Base-by-base conservation (phyloP, 129 eudicot genomes). In the Escallonia rubra region DNA sequence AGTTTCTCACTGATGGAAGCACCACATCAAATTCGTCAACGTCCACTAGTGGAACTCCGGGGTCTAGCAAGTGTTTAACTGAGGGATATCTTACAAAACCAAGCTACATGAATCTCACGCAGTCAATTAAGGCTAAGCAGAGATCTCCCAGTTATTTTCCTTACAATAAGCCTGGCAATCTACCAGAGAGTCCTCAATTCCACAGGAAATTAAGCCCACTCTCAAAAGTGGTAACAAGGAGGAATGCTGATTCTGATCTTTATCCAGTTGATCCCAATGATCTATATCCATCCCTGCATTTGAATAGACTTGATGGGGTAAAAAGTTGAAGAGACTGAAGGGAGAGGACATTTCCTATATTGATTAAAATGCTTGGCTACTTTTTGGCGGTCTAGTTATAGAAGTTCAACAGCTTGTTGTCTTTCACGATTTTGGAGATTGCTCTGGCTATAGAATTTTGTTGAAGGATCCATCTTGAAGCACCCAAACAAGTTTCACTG, bases 331-430 rank as follows among this genome's bases (percentile, higher is more conserved):
- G 53, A 47, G 60, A 57, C 46, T 65, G 68, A 71, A 63, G 48
- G 59, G 16, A 43, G 53, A 61, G 61, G 41, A 11, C 5, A 57
- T 38, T 53, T 49, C 51, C 39, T 71, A 61, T 45, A 51, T 60
- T n/a, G 71, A 61, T 45, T 66, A 59, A 58, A 50, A 34, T 6
- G 38, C 65, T 65, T 69, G 61, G 69, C 44, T 75, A 43, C 10
- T 60, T 16, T 64, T 60, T 70, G 16, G 41, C 57, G 76, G 48
- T 64, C 41, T 53, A 40, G 5, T 43, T 52, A 10, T 34, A 4
- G 41, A 53, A 76, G 83, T 84, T 80, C 89, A 91, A 91, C 97
- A 69, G 68, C 90, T 83, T 87, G 96, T 85, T 87, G 96, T 79
- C 72, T 59, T 64, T 44, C 56, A 62, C 63, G 65, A 59, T 70